Conservation (phyloP, 108 stramenopile genomes). For the Nannochloropsis salina region DNA sequence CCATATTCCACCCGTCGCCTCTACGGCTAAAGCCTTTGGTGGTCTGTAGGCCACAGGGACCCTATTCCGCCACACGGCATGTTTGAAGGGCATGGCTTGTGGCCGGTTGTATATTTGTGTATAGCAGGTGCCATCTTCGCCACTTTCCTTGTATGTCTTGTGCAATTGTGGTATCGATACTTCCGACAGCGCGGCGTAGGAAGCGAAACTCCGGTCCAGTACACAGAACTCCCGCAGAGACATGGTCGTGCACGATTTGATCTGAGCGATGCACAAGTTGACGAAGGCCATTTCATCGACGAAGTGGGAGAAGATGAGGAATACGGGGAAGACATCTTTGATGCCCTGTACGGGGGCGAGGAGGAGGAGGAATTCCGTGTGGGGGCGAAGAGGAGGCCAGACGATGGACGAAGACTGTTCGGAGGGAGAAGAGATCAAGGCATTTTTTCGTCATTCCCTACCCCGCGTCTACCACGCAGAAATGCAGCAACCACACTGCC, state of each 20-base stretch:
- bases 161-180: neutral
- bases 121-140: neutral
- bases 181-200: neutral
- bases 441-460: too few relatives aligned
- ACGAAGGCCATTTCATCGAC: neutral
- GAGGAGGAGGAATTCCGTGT: neutral
- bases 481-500: too few relatives aligned
- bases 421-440: too few relatives aligned
- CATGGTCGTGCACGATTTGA: too few relatives aligned
- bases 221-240: neutral
- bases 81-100: neutral
- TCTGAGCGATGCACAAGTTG: too few relatives aligned
- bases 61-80: neutral
- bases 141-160: neutral
- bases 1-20: too few relatives aligned
- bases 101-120: neutral
- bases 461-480: too few relatives aligned
- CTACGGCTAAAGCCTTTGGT: too few relatives aligned
- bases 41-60: too few relatives aligned
- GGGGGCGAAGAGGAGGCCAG: neutral
- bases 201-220: neutral
- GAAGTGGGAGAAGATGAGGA: slow-evolving; percentile 6
- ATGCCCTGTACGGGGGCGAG: neutral
- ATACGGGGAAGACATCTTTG: neutral
- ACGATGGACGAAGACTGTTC: too few relatives aligned